A percentile compares a stretch with the other conserved stretches of the same genome.
Evolutionary conservation across 2,329 filamentous ascomycete genomes (phyloP).

Genomic region (Didymella lethalis): DNA sequence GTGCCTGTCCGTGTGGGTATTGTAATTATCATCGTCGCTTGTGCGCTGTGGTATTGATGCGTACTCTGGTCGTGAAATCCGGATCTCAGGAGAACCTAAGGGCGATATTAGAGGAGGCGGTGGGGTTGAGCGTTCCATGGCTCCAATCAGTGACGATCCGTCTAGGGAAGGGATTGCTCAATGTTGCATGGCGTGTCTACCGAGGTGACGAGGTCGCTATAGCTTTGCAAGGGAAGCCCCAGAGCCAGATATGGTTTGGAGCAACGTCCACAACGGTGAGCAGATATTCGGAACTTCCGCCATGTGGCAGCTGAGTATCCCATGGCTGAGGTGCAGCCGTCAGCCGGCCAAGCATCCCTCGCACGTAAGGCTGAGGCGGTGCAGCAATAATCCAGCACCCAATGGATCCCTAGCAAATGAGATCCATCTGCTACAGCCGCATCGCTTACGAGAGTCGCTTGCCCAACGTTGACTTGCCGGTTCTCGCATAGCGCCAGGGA

Average conservation of each 20-base stretch:
- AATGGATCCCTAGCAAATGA: conserved; percentile 14
- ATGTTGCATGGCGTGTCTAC: conserved; percentile 5
- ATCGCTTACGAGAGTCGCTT: conserved; percentile 17
- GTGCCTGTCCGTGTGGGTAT: conserved; percentile 21
- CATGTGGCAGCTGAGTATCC: conserved; percentile 25
- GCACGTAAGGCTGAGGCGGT: conserved; percentile 27
- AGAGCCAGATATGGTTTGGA: background rate
- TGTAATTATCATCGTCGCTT: conserved; percentile 28
- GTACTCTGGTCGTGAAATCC: conserved; percentile 27
- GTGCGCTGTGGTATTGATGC: conserved; percentile 26
- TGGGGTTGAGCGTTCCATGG: conserved; percentile 10
- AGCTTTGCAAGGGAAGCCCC: background rate
- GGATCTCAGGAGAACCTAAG: conserved; percentile 28
- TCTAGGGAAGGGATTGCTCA: conserved; percentile 11
- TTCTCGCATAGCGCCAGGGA: conserved; percentile 3
- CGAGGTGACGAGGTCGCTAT: conserved; percentile 4
- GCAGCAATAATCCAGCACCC: conserved; percentile 12
- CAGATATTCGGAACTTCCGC: conserved; percentile 7
- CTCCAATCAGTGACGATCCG: background rate
- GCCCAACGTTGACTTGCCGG: background rate
- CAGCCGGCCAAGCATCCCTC: conserved; percentile 23
- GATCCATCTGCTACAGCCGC: conserved; percentile 10
- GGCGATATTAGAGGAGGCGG: conserved; percentile 12
- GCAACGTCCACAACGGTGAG: conserved; percentile 10
- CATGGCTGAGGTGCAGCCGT: conserved; percentile 28